Conservation (phyloP, 148 eudicot species). For the Amaranthus palmeri region DNA sequence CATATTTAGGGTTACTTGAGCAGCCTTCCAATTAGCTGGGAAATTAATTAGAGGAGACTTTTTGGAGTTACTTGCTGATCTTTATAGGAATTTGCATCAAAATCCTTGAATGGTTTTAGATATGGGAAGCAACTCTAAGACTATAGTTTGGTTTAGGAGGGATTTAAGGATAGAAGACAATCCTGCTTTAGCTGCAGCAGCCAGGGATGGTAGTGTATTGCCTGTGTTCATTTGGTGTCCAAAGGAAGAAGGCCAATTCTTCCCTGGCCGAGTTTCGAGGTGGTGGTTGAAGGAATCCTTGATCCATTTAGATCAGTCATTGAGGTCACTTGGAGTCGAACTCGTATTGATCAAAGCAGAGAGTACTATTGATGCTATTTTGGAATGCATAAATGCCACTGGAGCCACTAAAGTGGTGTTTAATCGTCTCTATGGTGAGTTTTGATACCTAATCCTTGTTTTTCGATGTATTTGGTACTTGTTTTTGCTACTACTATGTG, state of each 20-base stretch:
- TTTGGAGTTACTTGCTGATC: not conserved
- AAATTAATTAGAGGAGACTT: not conserved
- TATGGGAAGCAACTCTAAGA: conserved; percentile 51
- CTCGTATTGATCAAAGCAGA: conserved; percentile 61
- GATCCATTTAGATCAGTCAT: conserved; percentile 56
- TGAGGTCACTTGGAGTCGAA: conserved; percentile 76
- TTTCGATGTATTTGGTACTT: not conserved
- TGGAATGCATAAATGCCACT: conserved; percentile 60
- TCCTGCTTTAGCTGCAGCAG: conserved; percentile 90
- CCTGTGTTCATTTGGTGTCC: conserved; percentile 96
- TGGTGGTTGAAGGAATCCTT: conserved; percentile 99
- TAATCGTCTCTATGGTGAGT: conserved; percentile 89
- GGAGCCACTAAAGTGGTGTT: conserved; percentile 86
- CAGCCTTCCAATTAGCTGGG: not conserved
- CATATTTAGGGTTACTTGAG: conserved; percentile 7
- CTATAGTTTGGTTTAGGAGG: conserved; percentile 94
- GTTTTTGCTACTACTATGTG: not conserved
- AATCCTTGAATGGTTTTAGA: not conserved
- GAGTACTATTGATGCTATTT: conserved; percentile 64
- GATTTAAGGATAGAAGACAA: conserved; percentile 95
- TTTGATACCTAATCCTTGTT: conserved; percentile 14
- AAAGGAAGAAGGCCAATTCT: conserved; percentile 86
- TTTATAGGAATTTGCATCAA: not conserved
- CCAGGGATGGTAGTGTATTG: conserved; percentile 67
- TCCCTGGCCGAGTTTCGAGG: conserved; percentile 91